phyloP scores from a whole-genome alignment of 1,284 basidiomycete genomes.

The Pisolithus thermaeus region DNA sequence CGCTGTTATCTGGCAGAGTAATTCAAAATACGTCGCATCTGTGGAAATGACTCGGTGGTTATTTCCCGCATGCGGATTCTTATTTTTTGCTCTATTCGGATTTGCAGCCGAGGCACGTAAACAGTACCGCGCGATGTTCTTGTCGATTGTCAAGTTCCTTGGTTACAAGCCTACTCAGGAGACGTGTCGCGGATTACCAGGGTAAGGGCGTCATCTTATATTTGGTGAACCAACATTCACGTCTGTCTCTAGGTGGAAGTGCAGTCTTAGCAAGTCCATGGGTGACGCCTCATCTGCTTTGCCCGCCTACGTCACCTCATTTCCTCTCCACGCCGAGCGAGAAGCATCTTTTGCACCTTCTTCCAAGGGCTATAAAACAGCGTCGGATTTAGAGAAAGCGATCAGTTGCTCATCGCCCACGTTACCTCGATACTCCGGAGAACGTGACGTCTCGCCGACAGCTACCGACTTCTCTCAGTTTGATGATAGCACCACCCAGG shows the following conservation, averaged over 20 bases:
- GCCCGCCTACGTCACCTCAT: background rate
- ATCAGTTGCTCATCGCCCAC: background rate
- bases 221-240: too few species aligned
- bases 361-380: background rate
- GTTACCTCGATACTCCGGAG: too few species aligned
- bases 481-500: too few species aligned
- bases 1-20: background rate
- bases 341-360: background rate
- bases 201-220: background rate
- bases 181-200: background rate
- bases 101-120: slow-evolving; percentile 5
- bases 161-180: background rate
- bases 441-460: too few species aligned
- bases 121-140: background rate
- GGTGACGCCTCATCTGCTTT: background rate
- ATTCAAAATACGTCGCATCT: background rate
- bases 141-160: background rate
- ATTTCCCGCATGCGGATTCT: background rate
- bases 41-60: background rate
- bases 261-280: background rate
- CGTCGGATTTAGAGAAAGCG: background rate
- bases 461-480: too few species aligned
- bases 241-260: background rate
- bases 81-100: slow-evolving; percentile 5
- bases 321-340: background rate